These are phyloP conservation scores for Cercospora sojina DNA, from an alignment of 2,329 filamentous ascomycete species.

Conservation along the genomic window DNA sequence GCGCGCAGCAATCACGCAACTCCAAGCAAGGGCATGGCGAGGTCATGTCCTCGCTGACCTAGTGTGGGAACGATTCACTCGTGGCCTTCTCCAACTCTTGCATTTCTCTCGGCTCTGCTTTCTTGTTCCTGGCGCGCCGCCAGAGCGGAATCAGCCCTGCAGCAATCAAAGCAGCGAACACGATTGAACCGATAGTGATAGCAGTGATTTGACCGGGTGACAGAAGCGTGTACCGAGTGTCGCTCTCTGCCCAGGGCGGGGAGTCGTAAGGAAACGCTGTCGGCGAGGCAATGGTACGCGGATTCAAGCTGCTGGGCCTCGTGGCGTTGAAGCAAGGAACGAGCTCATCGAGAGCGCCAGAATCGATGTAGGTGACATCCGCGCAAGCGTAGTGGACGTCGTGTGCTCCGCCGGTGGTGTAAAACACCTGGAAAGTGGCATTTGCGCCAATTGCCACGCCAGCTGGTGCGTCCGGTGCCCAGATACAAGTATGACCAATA, in stretches of 20 bases:
- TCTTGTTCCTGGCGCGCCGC: constrained; percentile 14
- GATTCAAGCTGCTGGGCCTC: constrained; percentile 34
- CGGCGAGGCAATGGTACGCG: constrained; percentile 32
- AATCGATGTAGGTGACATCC: constrained; percentile 47
- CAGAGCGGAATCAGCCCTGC: constrained; percentile 24
- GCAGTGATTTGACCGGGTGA: constrained; percentile 47
- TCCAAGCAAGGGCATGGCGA: not conserved
- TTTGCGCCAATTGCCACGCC: constrained; percentile 43
- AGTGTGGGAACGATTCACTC: constrained; percentile 10
- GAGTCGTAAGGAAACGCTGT: constrained; percentile 25
- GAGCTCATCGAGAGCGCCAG: constrained; percentile 42
- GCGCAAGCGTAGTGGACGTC: constrained; percentile 50
- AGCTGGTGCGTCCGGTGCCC: constrained; percentile 40
- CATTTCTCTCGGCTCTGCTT: constrained; percentile 2
- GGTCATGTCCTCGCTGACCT: not conserved
- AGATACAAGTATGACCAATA: constrained; percentile 49
- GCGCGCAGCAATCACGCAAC: not conserved
- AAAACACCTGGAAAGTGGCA: constrained; percentile 49
- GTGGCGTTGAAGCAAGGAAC: constrained; percentile 52
- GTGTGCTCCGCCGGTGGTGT: constrained; percentile 45
- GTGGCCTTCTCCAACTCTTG: constrained; percentile 14
- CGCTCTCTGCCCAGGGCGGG: constrained; percentile 12
- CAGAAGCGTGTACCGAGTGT: constrained; percentile 29
- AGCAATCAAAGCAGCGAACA: constrained; percentile 27
- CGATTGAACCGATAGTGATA: constrained; percentile 39